Evolutionary conservation across 2,329 filamentous ascomycete genomes (phyloP), one percentile per base, ranked within the genome.

Genomic region (Aspergillus hiratsukae): DNA sequence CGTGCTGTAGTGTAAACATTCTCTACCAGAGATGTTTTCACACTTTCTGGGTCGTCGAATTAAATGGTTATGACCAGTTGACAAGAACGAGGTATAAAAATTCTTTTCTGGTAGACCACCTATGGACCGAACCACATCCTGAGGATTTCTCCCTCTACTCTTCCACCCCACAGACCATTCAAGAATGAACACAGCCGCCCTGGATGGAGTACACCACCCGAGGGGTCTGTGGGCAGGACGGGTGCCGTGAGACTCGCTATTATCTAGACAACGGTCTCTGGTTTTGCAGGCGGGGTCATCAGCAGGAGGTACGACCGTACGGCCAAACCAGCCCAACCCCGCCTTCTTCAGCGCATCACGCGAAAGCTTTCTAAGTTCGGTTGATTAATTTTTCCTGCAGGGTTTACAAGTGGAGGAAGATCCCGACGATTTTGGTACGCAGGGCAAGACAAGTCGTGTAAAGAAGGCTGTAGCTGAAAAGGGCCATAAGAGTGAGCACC

Each of bases 231-330:
- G 81, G 80, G 50, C 76, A 83, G 59, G 81, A 83, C 59, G 82
- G 83, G 66, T 96, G 91, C 69, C 87, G 88, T 58, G 87, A 88
- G 52, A 81, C 81, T 45, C 82, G 83, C 60, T 91, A 88, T 76
- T 89, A 90, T 68, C 78, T 87, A 31, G 86, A 91, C 62, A 88
- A 89, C 72, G 90, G 90, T 3, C 82, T 87, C 56, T 84, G 87
- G 60, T 95, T 90, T 71, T 96, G 91, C 73, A 81, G 87, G 61
- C 87, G 89, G 63, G 90, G 90, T 31, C 91, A 95, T 76, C 84
- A 87, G 63, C 86, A 92, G 64, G 86, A 90, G 75, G 88, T 90
- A 75, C 59, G 72, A 49, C 46, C 53, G 88, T 90, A 75, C 59
- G 72, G 50, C 46, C 53, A 54, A 43, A 51, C 40, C 49, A 52